Base-by-base conservation (phyloP, 2,329 filamentous ascomycete species). In the Trematosphaeria pertusa region DNA sequence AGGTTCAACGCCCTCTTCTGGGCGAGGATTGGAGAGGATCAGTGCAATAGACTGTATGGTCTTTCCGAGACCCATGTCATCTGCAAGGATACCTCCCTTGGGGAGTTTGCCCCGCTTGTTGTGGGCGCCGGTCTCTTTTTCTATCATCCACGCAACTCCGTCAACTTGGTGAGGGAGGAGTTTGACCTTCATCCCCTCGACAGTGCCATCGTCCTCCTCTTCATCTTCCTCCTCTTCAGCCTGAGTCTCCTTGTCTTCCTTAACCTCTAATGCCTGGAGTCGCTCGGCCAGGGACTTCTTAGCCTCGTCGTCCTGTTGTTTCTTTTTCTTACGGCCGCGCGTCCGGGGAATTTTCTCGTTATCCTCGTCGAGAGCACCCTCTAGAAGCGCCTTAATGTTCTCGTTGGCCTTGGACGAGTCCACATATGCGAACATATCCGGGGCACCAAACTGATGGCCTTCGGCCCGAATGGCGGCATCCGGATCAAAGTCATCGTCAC, bases 61-160 rank as follows among this genome's bases (percentile, higher is more conserved):
- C 78, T 99, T 99, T 48, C 94, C 94, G 11, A 97, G 78, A 57
- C 93, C 93, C 93, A 97, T 95, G 68, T 99, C 94, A 64, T 99
- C 94, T 14, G 94, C 94, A 26, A 99, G 81, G 54, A 99, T 96
- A 14, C 94, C 94, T 26, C 94, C 94, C 61, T 95, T 94, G 21
- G 93, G 91, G 8, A 95, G 82, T 1, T 84, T 79, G 3, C 82
- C 83, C 48, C 89, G 89, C 59, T 87, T 88, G 75, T 94, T 96
- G 50, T 89, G 85, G 14, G 86, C 85, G 2, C 93, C 92, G 9
- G 91, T 86, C 73, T 99, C 94, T 62, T 95, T 91, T 48, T 92
- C 89, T 45, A 83, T 87, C 91, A 99, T 96, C 93, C 94, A 99
- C 46, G 87, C 84, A 1, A 97, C 87, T 61, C 94, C 94, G 45